Percentiles rank a stretch among this genome's conserved stretches.
Conservation (phyloP, 352 stramenopile species). For the Phytopythium vexans region DNA sequence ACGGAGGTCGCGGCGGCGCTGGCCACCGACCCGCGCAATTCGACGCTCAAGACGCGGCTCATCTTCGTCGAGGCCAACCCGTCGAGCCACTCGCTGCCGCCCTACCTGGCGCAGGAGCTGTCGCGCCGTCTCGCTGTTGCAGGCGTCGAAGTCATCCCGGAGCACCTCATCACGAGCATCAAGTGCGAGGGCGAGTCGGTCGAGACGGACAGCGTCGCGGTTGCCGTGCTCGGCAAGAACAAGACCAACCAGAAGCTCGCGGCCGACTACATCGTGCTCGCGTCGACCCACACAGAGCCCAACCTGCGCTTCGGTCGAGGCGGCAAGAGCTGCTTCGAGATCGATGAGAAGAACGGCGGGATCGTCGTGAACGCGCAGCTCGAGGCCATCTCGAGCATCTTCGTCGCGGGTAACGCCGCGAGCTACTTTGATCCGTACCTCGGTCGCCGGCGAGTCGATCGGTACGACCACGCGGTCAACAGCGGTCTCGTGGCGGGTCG, state of each 20-base stretch:
- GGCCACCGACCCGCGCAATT: slow-evolving; percentile 57
- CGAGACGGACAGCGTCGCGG: slow-evolving; percentile 40
- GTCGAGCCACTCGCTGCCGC: slow-evolving; percentile 67
- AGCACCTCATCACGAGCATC: slow-evolving; percentile 79
- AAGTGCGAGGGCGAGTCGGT: slow-evolving; percentile 35
- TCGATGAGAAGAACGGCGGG: slow-evolving; percentile 84
- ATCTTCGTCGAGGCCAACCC: slow-evolving; percentile 53
- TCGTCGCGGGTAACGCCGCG: slow-evolving; percentile 86
- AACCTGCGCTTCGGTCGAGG: slow-evolving; percentile 62
- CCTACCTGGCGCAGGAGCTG: slow-evolving; percentile 83
- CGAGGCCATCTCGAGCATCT: slow-evolving; percentile 87
- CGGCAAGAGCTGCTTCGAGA: slow-evolving; percentile 63
- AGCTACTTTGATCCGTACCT: slow-evolving; percentile 90
- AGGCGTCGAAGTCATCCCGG: slow-evolving; percentile 65
- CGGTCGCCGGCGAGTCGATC: slow-evolving; percentile 82
- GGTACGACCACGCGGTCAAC: slow-evolving; percentile 93
- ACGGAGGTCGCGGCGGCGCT: slow-evolving; percentile 83
- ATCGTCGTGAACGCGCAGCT: slow-evolving; percentile 90
- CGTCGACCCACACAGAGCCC: slow-evolving; percentile 90
- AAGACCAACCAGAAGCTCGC: slow-evolving; percentile 52
- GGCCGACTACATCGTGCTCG: slow-evolving; percentile 90
- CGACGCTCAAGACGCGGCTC: slow-evolving; percentile 39
- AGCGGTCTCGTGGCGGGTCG: slow-evolving; percentile 82
- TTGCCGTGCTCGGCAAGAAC: slow-evolving; percentile 66
- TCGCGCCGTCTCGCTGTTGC: slow-evolving; percentile 39